These are phyloP conservation scores for Phytophthora cajani DNA, from an alignment of 352 stramenopile species.

Conservation along the genomic window DNA sequence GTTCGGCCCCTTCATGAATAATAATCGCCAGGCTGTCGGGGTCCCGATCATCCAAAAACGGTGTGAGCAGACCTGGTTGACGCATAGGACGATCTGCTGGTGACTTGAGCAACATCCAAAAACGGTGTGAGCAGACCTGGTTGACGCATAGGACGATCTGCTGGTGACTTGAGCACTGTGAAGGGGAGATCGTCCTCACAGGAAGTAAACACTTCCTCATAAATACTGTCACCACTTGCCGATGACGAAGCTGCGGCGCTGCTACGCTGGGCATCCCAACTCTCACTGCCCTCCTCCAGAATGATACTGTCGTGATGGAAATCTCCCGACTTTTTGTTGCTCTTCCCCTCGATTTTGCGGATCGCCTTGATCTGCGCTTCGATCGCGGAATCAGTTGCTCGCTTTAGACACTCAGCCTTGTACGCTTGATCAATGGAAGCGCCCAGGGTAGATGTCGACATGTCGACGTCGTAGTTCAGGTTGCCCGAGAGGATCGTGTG, in stretches of 20 bases:
- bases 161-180: constrained; percentile 64
- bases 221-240: constrained; percentile 41
- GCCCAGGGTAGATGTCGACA: constrained; percentile 43
- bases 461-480: constrained; percentile 79
- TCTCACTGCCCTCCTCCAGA: constrained; percentile 15
- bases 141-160: neutral
- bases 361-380: constrained; percentile 65
- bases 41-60: constrained; percentile 25
- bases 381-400: constrained; percentile 65
- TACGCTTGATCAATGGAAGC: constrained; percentile 74
- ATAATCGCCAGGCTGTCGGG: constrained; percentile 31
- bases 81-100: constrained; percentile 18
- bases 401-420: constrained; percentile 71
- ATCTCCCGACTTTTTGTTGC: constrained; percentile 16
- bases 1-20: constrained; percentile 32
- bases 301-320: constrained; percentile 17
- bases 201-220: constrained; percentile 61
- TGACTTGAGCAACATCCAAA: constrained; percentile 50
- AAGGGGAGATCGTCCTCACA: constrained; percentile 68
- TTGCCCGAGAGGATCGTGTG: constrained; percentile 86
- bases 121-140: constrained; percentile 38
- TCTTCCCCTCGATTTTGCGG: constrained; percentile 8
- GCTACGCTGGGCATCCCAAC: constrained; percentile 28
- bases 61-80: constrained; percentile 31
- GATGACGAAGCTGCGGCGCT: constrained; percentile 29